Percentiles rank a stretch among this genome's conserved stretches.
Evolutionary conservation across 2,329 filamentous ascomycete genomes (phyloP).

Genomic region (Cucurbitaria berberidis): DNA sequence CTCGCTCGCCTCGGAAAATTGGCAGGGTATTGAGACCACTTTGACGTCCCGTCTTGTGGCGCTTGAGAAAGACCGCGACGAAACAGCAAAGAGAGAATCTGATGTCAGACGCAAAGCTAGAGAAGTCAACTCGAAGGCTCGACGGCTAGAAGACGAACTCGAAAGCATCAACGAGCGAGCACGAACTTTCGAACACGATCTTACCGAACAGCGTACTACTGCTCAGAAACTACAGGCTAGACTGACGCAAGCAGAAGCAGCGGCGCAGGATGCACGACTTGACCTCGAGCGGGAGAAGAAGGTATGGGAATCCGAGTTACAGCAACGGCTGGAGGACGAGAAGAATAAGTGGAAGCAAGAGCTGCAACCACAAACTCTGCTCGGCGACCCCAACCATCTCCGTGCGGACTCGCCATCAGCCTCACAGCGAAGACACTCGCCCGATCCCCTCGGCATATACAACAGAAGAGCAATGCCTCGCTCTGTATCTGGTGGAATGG

Average conservation of each 20-base stretch:
- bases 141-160: constrained; percentile 80
- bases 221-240: constrained; percentile 68
- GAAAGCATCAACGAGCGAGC: constrained; percentile 71
- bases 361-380: constrained; percentile 39
- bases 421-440: constrained; percentile 50
- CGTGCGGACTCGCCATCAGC: constrained; percentile 48
- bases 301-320: constrained; percentile 61
- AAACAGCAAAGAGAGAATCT: constrained; percentile 79
- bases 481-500: constrained; percentile 36
- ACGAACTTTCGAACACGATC: constrained; percentile 69
- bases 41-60: constrained; percentile 76
- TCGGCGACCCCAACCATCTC: constrained; percentile 33
- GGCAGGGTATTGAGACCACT: constrained; percentile 93
- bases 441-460: constrained; percentile 44
- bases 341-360: constrained; percentile 64
- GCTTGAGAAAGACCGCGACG: constrained; percentile 90
- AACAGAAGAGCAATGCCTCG: constrained; percentile 32
- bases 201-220: constrained; percentile 64
- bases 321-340: constrained; percentile 69
- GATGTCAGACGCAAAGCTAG: constrained; percentile 89
- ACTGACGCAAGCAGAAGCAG: constrained; percentile 68
- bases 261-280: constrained; percentile 64
- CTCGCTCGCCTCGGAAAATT: constrained; percentile 91
- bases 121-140: constrained; percentile 74
- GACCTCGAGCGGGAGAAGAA: constrained; percentile 66